Base-by-base conservation (phyloP, 805 yeast genomes). In the Metschnikowia chrysomelidarum region DNA sequence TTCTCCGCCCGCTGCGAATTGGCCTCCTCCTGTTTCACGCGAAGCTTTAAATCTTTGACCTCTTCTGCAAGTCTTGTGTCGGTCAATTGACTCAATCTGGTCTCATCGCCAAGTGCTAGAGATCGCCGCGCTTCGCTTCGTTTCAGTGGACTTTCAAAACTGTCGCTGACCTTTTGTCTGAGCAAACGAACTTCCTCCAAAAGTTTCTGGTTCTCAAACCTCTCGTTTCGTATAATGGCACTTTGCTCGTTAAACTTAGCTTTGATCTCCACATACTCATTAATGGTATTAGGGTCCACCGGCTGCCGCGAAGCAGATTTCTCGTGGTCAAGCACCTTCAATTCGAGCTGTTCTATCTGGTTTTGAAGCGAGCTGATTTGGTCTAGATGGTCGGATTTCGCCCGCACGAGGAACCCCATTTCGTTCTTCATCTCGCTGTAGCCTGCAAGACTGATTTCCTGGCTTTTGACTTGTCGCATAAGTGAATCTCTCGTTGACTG, bases 111-210 rank as follows among this genome's bases (percentile, higher is more conserved):
- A 10, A 59, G 43, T 6, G 64, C 62, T 27, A 62, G 32, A 1
- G 69, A 62, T 21, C 65, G 48, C 36, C 67, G 36, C 10, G 49
- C 46, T 16, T 43, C 45, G 27, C 46, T 38, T 15, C 51, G 30
- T 23, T 47, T 44, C 44, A 44, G 44, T 5, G 50, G 51, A 21
- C 49, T 47, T 19, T 49, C 47, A 12, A 47, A 44, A 20, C 19
- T 37, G 21, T 36, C 49, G 13, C 39, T 38, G 44, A 42, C 50
- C 46, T 41, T 33, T 2, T 80, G 73, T 45, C 80, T 82, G 10
- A 84, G 57, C 47, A 82, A 60, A 20, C 71, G 69, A 33, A 81
- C 50, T 40, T 82, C 87, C 28, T 82, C 78, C 16, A 67, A 60
- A 27, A 81, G 54, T 40, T 59, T 72, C 55, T 49, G 65, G 34